Evolutionary conservation across 176 grass and related monocot species (phyloP), one percentile per base, ranked within the genome.

Genomic region (Phyllostachys edulis): DNA sequence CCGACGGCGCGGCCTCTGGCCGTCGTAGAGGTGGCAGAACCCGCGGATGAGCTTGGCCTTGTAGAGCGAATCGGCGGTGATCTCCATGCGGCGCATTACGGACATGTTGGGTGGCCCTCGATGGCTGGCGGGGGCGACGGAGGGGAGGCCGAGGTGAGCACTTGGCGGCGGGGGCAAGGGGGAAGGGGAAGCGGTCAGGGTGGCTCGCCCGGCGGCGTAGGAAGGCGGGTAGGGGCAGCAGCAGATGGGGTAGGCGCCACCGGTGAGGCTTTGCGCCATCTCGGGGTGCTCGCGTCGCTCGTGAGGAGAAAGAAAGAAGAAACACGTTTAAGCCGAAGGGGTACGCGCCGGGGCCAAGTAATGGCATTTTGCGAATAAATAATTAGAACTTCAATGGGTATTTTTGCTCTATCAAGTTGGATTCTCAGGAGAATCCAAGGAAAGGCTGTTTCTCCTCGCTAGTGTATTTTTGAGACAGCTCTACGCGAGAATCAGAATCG

Each of bases 11-110:
- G 36, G 96, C 96, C 91, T 99, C 85, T 99, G 96, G 44, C 96
- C 96, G 67, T 96, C 96, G 89, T 99, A 99, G 8, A 99, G 93
- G 13, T 99, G 96, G 86, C 96, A 98, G 84, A 98, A 98, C 0
- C 96, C 96, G 36, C 96, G 93, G 85, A 98, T 98, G 71, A 98
- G 96, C 88, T 98, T 98, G 80, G 96, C 89, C 93, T 98, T 98
- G 88, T 98, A 98, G 42, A 98, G 96, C 8, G 96, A 98, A 45
- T 99, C 96, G 41, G 96, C 96, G 34, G 96, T 89, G 86, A 99
- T 99, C 91, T 99, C 96, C 89, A 92, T 92, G 57, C 96, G 96
- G 39, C 96, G 93, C 96, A 96, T 99, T 50, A 90, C 4, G 69
- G 93, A 82, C 96, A 99, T 99, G 77, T 89, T 78, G 77, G n/a